Evolutionary conservation across 2,329 filamentous ascomycete species (phyloP).

Genomic region (Phyllosticta capitalensis): DNA sequence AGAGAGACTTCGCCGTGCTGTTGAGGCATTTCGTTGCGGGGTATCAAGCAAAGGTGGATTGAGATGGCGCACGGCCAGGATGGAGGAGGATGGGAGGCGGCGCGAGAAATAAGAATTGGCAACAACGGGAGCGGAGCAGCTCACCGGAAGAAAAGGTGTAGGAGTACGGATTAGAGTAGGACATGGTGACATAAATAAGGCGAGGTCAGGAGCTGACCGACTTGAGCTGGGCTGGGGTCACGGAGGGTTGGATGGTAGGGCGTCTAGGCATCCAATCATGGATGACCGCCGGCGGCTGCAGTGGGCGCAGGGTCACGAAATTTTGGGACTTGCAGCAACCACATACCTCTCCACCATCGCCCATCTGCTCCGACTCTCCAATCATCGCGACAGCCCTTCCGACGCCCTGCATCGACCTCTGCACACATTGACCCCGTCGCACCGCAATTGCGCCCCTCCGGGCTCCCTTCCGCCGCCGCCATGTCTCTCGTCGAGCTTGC

Average conservation of each 20-base stretch:
- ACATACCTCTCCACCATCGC: slow-evolving; percentile 2
- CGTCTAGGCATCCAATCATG: slow-evolving; percentile 10
- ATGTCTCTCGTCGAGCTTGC: slow-evolving; percentile 70
- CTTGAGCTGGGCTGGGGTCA: not conserved
- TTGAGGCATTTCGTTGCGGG: slow-evolving; percentile 32
- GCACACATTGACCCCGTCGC: not conserved
- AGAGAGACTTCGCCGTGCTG: slow-evolving; percentile 38
- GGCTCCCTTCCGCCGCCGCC: slow-evolving; percentile 14
- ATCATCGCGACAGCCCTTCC: not conserved
- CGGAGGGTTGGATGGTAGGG: not conserved
- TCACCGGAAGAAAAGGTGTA: not conserved
- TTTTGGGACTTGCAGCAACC: slow-evolving; percentile 15
- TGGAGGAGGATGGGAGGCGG: not conserved
- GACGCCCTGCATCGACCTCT: not conserved
- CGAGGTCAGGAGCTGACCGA: slow-evolving; percentile 2
- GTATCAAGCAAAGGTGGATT: not conserved
- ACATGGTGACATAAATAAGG: not conserved
- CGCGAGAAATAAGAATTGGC: not conserved
- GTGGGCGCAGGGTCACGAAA: slow-evolving; percentile 17
- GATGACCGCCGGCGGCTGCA: not conserved
- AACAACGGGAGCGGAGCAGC: not conserved
- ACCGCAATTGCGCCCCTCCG: slow-evolving; percentile 7
- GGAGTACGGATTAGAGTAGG: not conserved
- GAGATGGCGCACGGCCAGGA: not conserved
- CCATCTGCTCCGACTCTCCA: not conserved